Percentiles rank a stretch among this genome's conserved stretches.
Evolutionary conservation across 163 green algal genomes (phyloP).

Genomic region (Chlamydomonas reinhardtii): DNA sequence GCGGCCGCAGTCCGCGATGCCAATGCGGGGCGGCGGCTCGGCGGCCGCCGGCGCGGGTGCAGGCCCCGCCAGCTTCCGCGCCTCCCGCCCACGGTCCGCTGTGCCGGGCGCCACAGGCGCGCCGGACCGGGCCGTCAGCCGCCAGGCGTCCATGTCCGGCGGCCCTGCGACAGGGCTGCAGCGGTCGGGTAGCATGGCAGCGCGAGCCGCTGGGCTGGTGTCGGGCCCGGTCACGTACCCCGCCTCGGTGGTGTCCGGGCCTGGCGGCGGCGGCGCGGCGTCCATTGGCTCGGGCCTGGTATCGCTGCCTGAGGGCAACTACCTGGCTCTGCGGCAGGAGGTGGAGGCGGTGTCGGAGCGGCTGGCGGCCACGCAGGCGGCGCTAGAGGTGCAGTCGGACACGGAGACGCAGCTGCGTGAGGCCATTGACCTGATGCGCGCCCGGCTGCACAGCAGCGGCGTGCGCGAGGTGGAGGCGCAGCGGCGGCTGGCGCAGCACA

Average conservation of each 20-base stretch:
- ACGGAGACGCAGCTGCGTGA: constrained; percentile 57
- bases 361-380: constrained; percentile 46
- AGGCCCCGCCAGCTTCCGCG: background rate
- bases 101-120: background rate
- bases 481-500: constrained; percentile 63
- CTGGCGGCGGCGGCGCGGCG: background rate
- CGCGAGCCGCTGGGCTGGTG: constrained; percentile 1
- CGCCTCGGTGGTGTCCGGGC: background rate
- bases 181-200: background rate
- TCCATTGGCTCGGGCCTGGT: background rate
- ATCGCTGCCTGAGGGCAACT: constrained; percentile 25
- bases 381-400: constrained; percentile 45
- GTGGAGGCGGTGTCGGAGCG: constrained; percentile 37
- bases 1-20: constrained; percentile 20
- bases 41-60: background rate
- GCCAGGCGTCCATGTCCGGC: constrained; percentile 8
- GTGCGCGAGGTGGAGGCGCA: constrained; percentile 62
- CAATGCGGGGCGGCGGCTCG: background rate
- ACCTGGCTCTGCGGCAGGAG: constrained; percentile 41
- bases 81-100: constrained; percentile 3
- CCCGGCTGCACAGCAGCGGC: constrained; percentile 48
- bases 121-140: background rate
- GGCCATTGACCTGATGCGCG: constrained; percentile 61
- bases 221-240: background rate
- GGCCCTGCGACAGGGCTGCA: too few relatives aligned